A percentile compares a stretch with the other conserved stretches of the same genome.
These are phyloP conservation scores for Talaromyces trachyspermus DNA, from an alignment of 495 filamentous ascomycete species.

Conservation along the genomic window DNA sequence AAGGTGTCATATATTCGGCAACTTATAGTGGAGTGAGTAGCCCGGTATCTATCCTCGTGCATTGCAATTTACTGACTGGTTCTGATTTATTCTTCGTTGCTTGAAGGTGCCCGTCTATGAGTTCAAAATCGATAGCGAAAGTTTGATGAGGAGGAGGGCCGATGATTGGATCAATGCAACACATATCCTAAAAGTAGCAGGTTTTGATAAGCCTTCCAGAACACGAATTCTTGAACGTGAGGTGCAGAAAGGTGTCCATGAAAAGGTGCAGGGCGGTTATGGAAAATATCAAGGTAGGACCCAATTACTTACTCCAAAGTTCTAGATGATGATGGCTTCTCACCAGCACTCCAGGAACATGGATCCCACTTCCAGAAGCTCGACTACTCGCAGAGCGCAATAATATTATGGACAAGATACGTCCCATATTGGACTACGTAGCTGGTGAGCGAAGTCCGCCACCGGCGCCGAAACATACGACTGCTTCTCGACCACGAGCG, in stretches of 20 bases:
- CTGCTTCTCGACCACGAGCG: conserved; percentile 56
- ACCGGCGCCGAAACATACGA: conserved; percentile 86
- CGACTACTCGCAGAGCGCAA: conserved; percentile 77
- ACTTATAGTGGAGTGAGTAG: conserved; percentile 91
- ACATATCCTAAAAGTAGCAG: conserved; percentile 85
- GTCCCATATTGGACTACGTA: conserved; percentile 81
- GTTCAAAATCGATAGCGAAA: conserved; percentile 67
- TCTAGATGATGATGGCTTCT: background rate
- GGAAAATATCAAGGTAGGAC: conserved; percentile 88
- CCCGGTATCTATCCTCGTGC: too few relatives aligned
- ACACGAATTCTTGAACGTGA: conserved; percentile 94
- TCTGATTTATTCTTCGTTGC: conserved; percentile 4
- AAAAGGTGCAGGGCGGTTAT: conserved; percentile 97
- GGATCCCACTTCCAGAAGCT: conserved; percentile 84
- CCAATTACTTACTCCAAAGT: background rate
- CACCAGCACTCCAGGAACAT: conserved; percentile 58
- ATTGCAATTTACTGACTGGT: too few relatives aligned
- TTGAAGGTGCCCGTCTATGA: conserved; percentile 83
- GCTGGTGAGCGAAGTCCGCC: conserved; percentile 83
- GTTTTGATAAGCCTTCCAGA: conserved; percentile 80
- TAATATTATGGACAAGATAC: conserved; percentile 70
- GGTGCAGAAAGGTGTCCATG: conserved; percentile 90
- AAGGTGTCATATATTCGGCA: conserved; percentile 66
- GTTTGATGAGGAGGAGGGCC: conserved; percentile 80
- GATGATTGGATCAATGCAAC: conserved; percentile 96